phyloP scores from a whole-genome alignment of 2,329 filamentous ascomycete species.

The Tolypocladium endophyticum region DNA sequence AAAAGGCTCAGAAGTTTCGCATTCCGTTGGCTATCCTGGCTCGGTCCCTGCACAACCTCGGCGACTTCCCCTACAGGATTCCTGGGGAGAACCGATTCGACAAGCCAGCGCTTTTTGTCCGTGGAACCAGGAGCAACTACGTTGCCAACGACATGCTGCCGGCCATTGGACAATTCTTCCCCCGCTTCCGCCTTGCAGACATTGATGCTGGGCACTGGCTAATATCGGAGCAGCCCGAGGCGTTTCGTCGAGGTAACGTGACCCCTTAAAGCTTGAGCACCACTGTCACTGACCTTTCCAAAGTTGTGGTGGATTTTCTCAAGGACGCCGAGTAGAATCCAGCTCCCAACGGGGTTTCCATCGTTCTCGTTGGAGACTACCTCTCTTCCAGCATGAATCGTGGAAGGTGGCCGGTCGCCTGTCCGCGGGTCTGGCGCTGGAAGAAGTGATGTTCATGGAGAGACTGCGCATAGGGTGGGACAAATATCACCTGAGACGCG shows the following conservation, averaged over 20 bases:
- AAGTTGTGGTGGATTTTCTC: conserved; percentile 56
- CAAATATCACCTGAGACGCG: neutral
- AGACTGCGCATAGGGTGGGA: neutral
- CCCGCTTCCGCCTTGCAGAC: conserved; percentile 61
- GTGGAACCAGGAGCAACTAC: conserved; percentile 68
- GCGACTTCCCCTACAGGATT: conserved; percentile 79
- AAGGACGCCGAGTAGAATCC: conserved; percentile 31
- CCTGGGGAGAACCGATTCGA: conserved; percentile 58
- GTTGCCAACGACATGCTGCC: conserved; percentile 72
- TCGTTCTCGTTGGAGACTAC: neutral
- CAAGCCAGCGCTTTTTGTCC: conserved; percentile 71
- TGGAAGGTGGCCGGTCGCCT: no score
- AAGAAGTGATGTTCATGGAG: neutral
- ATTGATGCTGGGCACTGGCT: conserved; percentile 80
- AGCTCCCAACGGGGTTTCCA: neutral
- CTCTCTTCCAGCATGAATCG: neutral
- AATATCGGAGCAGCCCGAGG: conserved; percentile 77
- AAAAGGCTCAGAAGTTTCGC: conserved; percentile 57
- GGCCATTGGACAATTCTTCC: conserved; percentile 74
- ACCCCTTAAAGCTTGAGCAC: neutral
- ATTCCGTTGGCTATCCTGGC: conserved; percentile 67
- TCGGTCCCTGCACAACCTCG: conserved; percentile 60
- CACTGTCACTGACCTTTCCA: conserved; percentile 1
- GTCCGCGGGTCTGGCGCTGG: neutral
- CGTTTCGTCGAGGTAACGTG: conserved; percentile 57